Evolutionary conservation across 2,329 filamentous ascomycete species (phyloP).

Genomic region (Cladosporium velox): DNA sequence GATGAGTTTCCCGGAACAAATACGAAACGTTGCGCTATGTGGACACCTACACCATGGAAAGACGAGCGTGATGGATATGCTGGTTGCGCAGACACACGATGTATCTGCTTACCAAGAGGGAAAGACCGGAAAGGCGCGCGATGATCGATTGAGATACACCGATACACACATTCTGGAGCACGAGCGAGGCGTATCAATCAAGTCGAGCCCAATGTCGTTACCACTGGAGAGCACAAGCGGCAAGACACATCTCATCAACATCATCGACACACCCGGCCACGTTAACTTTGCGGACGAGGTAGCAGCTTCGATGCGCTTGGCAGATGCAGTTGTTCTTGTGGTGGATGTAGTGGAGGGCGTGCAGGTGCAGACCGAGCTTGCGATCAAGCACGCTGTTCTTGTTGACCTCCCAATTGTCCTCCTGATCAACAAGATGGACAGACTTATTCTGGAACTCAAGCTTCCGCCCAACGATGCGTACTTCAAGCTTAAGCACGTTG

Average conservation of each 20-base stretch:
- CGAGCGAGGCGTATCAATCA: slow-evolving; percentile 87
- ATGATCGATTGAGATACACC: slow-evolving; percentile 92
- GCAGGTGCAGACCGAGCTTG: slow-evolving; percentile 95
- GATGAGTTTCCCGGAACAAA: slow-evolving; percentile 94
- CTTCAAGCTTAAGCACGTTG: slow-evolving; percentile 98
- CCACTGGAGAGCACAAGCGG: slow-evolving; percentile 84
- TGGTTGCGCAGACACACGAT: slow-evolving; percentile 93
- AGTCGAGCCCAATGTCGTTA: slow-evolving; percentile 90
- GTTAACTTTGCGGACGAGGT: slow-evolving; percentile 99
- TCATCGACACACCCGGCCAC: slow-evolving; percentile 94
- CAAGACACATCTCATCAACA: slow-evolving; percentile 93
- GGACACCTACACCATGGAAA: slow-evolving; percentile 97
- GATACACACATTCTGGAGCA: slow-evolving; percentile 88
- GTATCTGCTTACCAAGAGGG: slow-evolving; percentile 76
- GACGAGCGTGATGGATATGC: slow-evolving; percentile 97
- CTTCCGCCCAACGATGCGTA: slow-evolving; percentile 94
- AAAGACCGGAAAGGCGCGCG: slow-evolving; percentile 75
- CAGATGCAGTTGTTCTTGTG: slow-evolving; percentile 88
- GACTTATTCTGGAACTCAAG: slow-evolving; percentile 89
- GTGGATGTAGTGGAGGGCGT: slow-evolving; percentile 98
- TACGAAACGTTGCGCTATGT: slow-evolving; percentile 86
- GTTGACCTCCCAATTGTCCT: slow-evolving; percentile 87
- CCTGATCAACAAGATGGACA: slow-evolving; percentile 96
- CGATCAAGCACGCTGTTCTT: slow-evolving; percentile 91
- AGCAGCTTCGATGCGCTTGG: slow-evolving; percentile 80